Conservation (phyloP, 495 filamentous ascomycete genomes). For the Staphylotrichum tortipilum region DNA sequence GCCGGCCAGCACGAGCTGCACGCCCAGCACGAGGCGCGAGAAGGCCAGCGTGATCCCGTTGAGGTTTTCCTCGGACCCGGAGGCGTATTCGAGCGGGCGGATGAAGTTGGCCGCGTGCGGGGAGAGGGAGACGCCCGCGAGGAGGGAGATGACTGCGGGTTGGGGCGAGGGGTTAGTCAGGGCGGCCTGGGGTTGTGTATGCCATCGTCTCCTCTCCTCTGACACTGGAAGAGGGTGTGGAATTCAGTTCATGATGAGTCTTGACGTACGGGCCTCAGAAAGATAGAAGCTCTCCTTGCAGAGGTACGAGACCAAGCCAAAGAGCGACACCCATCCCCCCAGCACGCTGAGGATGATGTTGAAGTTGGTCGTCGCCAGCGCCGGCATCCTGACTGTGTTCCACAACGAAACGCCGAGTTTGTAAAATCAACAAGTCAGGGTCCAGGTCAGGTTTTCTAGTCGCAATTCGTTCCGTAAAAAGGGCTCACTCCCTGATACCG, state of each 20-base stretch:
- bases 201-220: too few species aligned
- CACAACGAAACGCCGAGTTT: background rate
- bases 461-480: background rate
- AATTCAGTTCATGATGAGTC: background rate
- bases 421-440: background rate
- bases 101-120: slow-evolving; percentile 72
- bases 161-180: background rate
- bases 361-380: slow-evolving; percentile 70
- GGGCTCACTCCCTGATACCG: too few species aligned
- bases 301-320: slow-evolving; percentile 81
- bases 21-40: slow-evolving; percentile 78
- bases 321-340: slow-evolving; percentile 81
- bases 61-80: slow-evolving; percentile 39
- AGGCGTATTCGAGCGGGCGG: slow-evolving; percentile 65
- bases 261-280: slow-evolving; percentile 75
- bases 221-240: background rate
- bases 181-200: background rate
- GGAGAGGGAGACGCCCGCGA: slow-evolving; percentile 71
- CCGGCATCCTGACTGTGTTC: slow-evolving; percentile 59
- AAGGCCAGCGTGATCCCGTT: slow-evolving; percentile 61
- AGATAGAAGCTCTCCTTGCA: slow-evolving; percentile 87
- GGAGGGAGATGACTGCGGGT: slow-evolving; percentile 64
- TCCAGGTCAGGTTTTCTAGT: too few species aligned
- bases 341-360: slow-evolving; percentile 78
- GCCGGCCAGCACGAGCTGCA: slow-evolving; percentile 83